Conservation (phyloP, 148 eudicot genomes). For the Chenopodium formosanum region DNA sequence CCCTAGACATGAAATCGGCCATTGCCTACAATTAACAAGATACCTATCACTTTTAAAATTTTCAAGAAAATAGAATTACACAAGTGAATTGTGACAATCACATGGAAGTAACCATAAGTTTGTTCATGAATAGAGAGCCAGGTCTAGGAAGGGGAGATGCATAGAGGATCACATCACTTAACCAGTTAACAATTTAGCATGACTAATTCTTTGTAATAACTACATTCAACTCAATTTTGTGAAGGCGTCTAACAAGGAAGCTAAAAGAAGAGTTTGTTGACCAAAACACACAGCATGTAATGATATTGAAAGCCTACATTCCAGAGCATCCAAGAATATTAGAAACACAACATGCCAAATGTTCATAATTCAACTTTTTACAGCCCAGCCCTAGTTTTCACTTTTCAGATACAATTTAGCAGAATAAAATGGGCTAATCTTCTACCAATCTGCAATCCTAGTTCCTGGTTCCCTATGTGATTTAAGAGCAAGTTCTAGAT, state of each 20-base stretch:
- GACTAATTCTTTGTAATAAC: background rate
- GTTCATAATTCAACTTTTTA: background rate
- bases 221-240: background rate
- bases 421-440: background rate
- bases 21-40: constrained; percentile 53
- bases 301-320: too few relatives aligned
- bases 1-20: constrained; percentile 72
- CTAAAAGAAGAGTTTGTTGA: background rate
- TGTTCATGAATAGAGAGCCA: background rate
- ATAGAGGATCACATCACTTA: background rate
- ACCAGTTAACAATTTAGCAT: background rate
- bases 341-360: background rate
- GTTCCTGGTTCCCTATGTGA: background rate
- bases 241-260: background rate
- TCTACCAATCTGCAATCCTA: background rate
- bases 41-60: background rate
- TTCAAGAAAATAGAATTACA: background rate
- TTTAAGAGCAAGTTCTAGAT: background rate
- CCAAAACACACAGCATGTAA: background rate
- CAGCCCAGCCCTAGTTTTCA: background rate
- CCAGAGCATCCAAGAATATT: background rate
- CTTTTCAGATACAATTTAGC: background rate
- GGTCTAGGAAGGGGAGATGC: background rate
- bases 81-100: background rate
- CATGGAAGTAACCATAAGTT: background rate